phyloP scores from a whole-genome alignment of 257 asterid species.

The Gentiana straminea region DNA sequence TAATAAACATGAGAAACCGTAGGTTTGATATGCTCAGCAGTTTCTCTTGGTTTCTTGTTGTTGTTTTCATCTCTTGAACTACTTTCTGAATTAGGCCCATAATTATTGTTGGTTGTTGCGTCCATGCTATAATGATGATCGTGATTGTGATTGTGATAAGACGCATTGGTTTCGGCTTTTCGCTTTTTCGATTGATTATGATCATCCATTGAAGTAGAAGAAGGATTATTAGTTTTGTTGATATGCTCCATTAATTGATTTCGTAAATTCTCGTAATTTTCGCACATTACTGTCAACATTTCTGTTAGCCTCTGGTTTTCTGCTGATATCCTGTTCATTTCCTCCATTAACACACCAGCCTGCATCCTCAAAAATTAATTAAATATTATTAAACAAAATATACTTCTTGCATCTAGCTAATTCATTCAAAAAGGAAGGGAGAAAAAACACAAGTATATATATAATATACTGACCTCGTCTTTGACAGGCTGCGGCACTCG shows the following conservation, averaged over 20 bases:
- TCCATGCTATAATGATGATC: slow-evolving; percentile 7
- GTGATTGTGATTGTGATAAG: not conserved
- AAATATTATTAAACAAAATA: too few species aligned
- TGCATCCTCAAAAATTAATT: slow-evolving; percentile 5
- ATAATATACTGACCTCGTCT: slow-evolving; percentile 37
- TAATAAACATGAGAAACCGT: slow-evolving; percentile 42
- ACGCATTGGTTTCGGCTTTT: slow-evolving; percentile 31
- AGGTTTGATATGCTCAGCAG: slow-evolving; percentile 41
- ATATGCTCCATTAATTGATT: slow-evolving; percentile 40
- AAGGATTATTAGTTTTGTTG: slow-evolving; percentile 20
- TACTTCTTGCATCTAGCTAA: too few species aligned
- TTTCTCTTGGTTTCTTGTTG: slow-evolving; percentile 49
- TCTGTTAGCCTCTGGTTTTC: slow-evolving; percentile 80
- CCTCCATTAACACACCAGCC: slow-evolving; percentile 63
- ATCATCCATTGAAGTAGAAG: slow-evolving; percentile 1
- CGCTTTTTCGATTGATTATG: slow-evolving; percentile 39
- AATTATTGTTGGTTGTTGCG: slow-evolving; percentile 4
- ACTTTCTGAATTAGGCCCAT: slow-evolving; percentile 41
- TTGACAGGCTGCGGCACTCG: slow-evolving; percentile 13
- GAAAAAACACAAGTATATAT: too few species aligned
- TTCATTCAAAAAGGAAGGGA: too few species aligned
- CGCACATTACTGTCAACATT: slow-evolving; percentile 57
- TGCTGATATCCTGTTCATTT: slow-evolving; percentile 56
- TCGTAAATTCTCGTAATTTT: slow-evolving; percentile 54
- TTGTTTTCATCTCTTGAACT: slow-evolving; percentile 62